Evolutionary conservation across 2,329 filamentous ascomycete species (phyloP).

Genomic region (Botryosphaeria dothidea): DNA sequence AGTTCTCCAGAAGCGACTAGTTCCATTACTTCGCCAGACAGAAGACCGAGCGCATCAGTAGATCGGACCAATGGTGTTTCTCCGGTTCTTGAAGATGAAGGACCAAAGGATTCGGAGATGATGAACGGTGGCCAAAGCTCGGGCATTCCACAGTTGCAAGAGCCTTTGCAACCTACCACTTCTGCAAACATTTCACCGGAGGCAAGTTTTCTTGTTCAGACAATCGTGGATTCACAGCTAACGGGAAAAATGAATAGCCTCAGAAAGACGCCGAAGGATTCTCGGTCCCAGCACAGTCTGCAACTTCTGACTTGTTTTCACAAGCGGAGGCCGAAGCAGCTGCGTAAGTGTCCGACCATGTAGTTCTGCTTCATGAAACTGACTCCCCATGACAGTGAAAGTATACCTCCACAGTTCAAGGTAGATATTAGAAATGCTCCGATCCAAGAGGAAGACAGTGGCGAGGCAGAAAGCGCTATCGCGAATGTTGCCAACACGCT

Average conservation of each 20-base stretch:
- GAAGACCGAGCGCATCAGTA: conserved; percentile 20
- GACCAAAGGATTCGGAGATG: conserved; percentile 24
- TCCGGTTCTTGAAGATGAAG: conserved; percentile 26
- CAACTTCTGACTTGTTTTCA: conserved; percentile 55
- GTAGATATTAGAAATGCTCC: conserved; percentile 78
- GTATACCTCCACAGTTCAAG: conserved; percentile 62
- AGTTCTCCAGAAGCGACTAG: conserved; percentile 30
- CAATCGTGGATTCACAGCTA: background rate
- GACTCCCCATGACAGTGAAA: conserved; percentile 27
- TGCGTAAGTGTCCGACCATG: conserved; percentile 27
- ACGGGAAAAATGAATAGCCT: conserved; percentile 30
- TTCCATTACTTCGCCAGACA: conserved; percentile 5
- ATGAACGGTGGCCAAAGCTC: conserved; percentile 36
- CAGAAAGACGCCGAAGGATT: conserved; percentile 74
- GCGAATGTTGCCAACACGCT: conserved; percentile 75
- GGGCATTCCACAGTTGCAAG: conserved; percentile 37
- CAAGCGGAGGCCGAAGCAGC: conserved; percentile 68
- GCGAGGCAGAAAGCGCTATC: conserved; percentile 71
- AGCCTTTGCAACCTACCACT: conserved; percentile 35
- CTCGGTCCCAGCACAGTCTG: conserved; percentile 66
- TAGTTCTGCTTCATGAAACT: background rate
- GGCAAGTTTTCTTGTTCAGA: conserved; percentile 22
- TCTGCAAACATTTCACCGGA: conserved; percentile 30
- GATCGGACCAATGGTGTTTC: conserved; percentile 33
- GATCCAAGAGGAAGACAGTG: conserved; percentile 74